phyloP scores from a whole-genome alignment of 768 basidiomycete genomes.

The Russula dissimulans region DNA sequence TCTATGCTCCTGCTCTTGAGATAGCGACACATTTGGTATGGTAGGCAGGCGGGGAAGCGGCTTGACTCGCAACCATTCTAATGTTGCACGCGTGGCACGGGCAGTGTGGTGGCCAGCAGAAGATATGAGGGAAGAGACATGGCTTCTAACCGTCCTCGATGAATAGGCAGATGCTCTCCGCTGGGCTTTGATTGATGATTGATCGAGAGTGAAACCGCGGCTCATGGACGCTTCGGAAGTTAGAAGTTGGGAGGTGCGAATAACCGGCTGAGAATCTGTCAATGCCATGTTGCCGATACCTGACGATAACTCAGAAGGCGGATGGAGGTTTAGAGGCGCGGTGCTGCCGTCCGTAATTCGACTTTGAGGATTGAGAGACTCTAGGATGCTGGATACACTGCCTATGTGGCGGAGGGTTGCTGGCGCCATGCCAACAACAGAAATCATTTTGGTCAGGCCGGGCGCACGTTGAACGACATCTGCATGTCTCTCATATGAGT shows the following conservation, averaged over 20 bases:
- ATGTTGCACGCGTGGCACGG: slow-evolving; percentile 4
- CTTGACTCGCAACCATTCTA: slow-evolving; percentile 37
- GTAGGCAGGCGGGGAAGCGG: slow-evolving; percentile 53
- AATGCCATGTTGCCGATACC: background rate
- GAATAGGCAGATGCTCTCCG: slow-evolving; percentile 38
- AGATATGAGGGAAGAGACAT: slow-evolving; percentile 44
- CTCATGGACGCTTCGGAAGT: background rate
- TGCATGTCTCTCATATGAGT: slow-evolving; percentile 6
- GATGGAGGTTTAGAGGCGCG: slow-evolving; percentile 3
- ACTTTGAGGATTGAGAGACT: background rate
- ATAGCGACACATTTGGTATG: slow-evolving; percentile 38
- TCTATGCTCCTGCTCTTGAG: slow-evolving; percentile 34
- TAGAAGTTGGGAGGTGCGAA: background rate
- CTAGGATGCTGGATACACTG: background rate
- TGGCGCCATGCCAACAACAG: slow-evolving; percentile 29
- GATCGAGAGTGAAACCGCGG: background rate
- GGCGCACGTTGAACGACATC: background rate
- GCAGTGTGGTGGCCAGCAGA: slow-evolving; percentile 12
- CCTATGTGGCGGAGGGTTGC: slow-evolving; percentile 26
- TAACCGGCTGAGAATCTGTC: background rate
- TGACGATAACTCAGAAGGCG: background rate
- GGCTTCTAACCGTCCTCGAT: slow-evolving; percentile 30
- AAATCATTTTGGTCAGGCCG: slow-evolving; percentile 22
- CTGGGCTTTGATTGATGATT: background rate
- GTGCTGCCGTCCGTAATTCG: slow-evolving; percentile 7